Conservation (phyloP, 768 basidiomycete species). For the Pholiota conissans region DNA sequence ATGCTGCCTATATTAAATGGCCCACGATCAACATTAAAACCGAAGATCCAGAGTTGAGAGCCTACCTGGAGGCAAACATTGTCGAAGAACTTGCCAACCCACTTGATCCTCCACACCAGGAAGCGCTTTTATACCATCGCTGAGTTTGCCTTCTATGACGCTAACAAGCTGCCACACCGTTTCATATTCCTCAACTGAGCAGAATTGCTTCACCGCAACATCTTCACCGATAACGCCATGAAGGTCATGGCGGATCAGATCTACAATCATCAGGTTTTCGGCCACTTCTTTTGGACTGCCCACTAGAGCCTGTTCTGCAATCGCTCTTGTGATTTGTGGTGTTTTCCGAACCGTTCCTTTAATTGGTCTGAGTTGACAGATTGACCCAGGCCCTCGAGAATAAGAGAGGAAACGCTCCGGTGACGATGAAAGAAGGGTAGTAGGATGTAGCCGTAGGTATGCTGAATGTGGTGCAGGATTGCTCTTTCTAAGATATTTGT, state of each 20-base stretch:
- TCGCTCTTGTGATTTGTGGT: constrained; percentile 59
- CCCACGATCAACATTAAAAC: neutral
- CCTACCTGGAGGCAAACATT: constrained; percentile 85
- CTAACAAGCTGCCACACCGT: constrained; percentile 96
- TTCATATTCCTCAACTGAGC: constrained; percentile 86
- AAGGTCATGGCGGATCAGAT: constrained; percentile 91
- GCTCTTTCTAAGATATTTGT: constrained; percentile 63
- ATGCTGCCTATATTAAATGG: constrained; percentile 74
- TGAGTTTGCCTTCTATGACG: constrained; percentile 76
- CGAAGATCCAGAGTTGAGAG: neutral
- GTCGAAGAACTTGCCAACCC: constrained; percentile 77
- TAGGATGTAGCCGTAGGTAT: constrained; percentile 75
- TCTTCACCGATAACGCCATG: constrained; percentile 80
- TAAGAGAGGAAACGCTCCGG: constrained; percentile 91
- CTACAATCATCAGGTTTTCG: constrained; percentile 98
- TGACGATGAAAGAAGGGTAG: constrained; percentile 80
- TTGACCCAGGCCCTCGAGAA: constrained; percentile 59
- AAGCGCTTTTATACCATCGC: constrained; percentile 23
- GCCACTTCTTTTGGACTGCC: constrained; percentile 88
- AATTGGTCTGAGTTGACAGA: constrained; percentile 88
- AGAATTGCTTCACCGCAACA: constrained; percentile 84
- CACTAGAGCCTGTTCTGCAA: constrained; percentile 61
- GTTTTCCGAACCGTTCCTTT: constrained; percentile 87
- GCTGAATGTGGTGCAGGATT: constrained; percentile 92
- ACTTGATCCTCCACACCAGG: constrained; percentile 46